These are phyloP conservation scores for Tricholoma terreum DNA, from an alignment of 768 basidiomycete species.

Conservation along the genomic window DNA sequence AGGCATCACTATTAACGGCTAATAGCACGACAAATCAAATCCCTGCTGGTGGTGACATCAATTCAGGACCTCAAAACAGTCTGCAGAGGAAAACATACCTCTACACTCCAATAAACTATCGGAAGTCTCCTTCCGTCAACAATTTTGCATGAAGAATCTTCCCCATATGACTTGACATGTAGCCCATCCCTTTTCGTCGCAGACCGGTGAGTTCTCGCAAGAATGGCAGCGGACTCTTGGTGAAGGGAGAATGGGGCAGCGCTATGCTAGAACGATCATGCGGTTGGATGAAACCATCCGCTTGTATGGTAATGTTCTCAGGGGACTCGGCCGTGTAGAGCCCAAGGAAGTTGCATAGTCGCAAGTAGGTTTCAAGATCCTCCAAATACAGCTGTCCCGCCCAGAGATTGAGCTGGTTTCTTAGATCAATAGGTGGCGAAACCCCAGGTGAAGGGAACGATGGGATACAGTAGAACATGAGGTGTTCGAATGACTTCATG, in stretches of 20 bases:
- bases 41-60: too few relatives aligned
- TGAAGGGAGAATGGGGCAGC: slow-evolving; percentile 24
- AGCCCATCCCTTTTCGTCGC: slow-evolving; percentile 38
- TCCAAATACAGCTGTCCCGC: slow-evolving; percentile 44
- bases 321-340: slow-evolving; percentile 11
- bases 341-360: slow-evolving; percentile 32
- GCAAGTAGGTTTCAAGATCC: slow-evolving; percentile 28
- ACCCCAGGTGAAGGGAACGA: slow-evolving; percentile 16
- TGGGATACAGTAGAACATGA: slow-evolving; percentile 30
- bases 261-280: slow-evolving; percentile 14
- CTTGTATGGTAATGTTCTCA: slow-evolving; percentile 3
- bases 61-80: too few relatives aligned
- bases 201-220: slow-evolving; percentile 32
- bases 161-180: slow-evolving; percentile 37
- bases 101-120: not conserved
- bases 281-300: slow-evolving; percentile 31
- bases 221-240: slow-evolving; percentile 31
- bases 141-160: slow-evolving; percentile 30
- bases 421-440: slow-evolving; percentile 11
- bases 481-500: slow-evolving; percentile 36
- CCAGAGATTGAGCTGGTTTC: slow-evolving; percentile 39
- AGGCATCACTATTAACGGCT: too few relatives aligned
- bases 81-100: not conserved
- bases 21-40: too few relatives aligned
- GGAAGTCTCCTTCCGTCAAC: slow-evolving; percentile 26